Evolutionary conservation across 768 basidiomycete genomes (phyloP).

Genomic region (Leucocoprinus sp.): DNA sequence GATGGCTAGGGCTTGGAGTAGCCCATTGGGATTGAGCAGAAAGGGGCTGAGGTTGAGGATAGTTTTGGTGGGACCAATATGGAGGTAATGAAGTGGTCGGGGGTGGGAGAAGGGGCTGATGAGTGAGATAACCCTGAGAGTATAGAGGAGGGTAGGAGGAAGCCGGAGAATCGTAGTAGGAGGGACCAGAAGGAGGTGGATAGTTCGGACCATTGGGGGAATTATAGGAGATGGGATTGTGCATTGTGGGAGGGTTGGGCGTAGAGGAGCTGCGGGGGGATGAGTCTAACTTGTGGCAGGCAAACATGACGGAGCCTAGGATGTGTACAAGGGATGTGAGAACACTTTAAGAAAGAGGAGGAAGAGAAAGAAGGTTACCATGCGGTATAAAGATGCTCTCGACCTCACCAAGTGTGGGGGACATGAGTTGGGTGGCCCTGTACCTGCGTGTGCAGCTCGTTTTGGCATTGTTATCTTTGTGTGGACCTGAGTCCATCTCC

Average conservation of each 20-base stretch:
- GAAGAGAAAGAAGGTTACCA: slow-evolving; percentile 41
- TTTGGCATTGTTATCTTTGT: slow-evolving; percentile 61
- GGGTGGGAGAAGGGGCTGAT: slow-evolving; percentile 25
- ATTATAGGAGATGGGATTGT: slow-evolving; percentile 34
- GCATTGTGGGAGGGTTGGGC: slow-evolving; percentile 30
- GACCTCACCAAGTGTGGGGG: slow-evolving; percentile 51
- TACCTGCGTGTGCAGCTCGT: slow-evolving; percentile 83
- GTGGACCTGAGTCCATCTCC: slow-evolving; percentile 43
- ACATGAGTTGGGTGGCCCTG: slow-evolving; percentile 62
- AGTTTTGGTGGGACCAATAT: slow-evolving; percentile 29
- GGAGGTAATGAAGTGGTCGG: slow-evolving; percentile 24
- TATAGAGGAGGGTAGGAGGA: slow-evolving; percentile 29
- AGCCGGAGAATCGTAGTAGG: slow-evolving; percentile 33
- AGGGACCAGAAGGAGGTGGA: slow-evolving; percentile 23
- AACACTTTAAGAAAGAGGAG: no score
- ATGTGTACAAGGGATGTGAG: slow-evolving; percentile 19
- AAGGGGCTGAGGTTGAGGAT: not conserved
- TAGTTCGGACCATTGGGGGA: slow-evolving; percentile 21
- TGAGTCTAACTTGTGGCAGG: slow-evolving; percentile 58
- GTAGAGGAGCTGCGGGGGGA: slow-evolving; percentile 32
- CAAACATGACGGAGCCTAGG: slow-evolving; percentile 61
- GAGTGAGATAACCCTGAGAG: slow-evolving; percentile 25
- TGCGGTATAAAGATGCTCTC: slow-evolving; percentile 89
- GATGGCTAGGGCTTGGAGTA: slow-evolving; percentile 19
- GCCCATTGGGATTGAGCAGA: slow-evolving; percentile 6